These are phyloP conservation scores for Acacia acuminata DNA, from an alignment of 306 rosid species.

Conservation along the genomic window DNA sequence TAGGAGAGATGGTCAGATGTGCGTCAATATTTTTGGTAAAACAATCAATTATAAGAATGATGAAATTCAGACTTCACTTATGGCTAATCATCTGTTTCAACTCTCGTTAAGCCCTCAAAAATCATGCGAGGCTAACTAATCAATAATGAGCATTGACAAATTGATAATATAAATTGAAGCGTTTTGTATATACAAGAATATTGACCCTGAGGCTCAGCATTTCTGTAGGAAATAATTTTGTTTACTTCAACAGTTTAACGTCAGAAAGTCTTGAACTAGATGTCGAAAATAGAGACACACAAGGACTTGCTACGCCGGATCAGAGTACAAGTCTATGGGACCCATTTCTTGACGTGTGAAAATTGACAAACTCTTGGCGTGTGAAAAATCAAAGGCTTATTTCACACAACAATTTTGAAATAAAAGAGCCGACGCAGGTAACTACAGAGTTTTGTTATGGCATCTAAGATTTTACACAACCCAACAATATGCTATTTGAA, in stretches of 20 bases:
- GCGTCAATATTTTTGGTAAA: background rate
- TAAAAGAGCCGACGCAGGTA: background rate
- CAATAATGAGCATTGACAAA: background rate
- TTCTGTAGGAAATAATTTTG: background rate
- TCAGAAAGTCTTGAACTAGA: background rate
- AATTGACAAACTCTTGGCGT: background rate
- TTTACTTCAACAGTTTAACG: background rate
- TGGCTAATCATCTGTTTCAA: background rate
- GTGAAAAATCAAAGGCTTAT: background rate
- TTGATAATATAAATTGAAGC: background rate
- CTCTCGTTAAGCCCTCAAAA: background rate
- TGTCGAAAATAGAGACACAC: background rate
- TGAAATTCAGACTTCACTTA: background rate
- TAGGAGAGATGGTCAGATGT: background rate
- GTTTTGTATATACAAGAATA: background rate
- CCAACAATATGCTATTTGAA: background rate
- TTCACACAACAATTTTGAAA: background rate
- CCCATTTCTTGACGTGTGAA: background rate
- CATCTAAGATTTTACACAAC: background rate
- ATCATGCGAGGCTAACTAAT: background rate
- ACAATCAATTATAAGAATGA: background rate
- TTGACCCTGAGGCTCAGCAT: background rate
- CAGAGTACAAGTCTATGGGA: background rate
- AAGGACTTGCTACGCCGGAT: background rate
- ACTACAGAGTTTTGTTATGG: background rate